Base-by-base conservation (phyloP, 1,284 basidiomycete genomes). In the Clitocybe nebularis region DNA sequence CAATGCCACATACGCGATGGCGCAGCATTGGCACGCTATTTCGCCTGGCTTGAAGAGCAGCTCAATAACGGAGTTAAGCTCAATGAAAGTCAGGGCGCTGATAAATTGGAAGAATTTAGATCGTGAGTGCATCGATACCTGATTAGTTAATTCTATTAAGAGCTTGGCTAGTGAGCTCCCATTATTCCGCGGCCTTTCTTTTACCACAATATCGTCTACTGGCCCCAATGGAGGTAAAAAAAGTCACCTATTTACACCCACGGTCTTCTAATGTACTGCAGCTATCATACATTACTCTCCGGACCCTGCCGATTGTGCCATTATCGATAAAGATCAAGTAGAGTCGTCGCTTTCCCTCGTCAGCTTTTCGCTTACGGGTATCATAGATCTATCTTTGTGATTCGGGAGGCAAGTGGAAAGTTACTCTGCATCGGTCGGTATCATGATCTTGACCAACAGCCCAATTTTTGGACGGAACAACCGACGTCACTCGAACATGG, bases 251-350 rank as follows among this genome's bases (percentile, higher is more conserved):
- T 23, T 47, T 14, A 38, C 8, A 6, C 11, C 28, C 32, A 26
- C 25, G 3, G 3, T 14, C 32, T n/a, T 38, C 22, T 47, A 16
- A 19, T 7, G 33, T 28, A 25, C 14, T 32, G 5, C 53, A 82
- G 93, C 93, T 10, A 87, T 99, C 55, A 97, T 99, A 45, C 95
- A 99, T 61, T 99, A 99, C 62, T 71, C 75, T 1, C 93, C 95
- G 2, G 79, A 88, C 39, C 77, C 81, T n/a, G 63, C 72, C 4
- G 77, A 81, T 47, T 91, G 85, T 53, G 83, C 87, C 0, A 70
- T 80, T 13, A 86, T 99, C 49, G 75, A 78, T 54, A 79, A 77
- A 54, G 78, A 93, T 38, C 77, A 88, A 67, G 81, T 85, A 45
- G 19, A 54, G 42, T n/a, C 14, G 23, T 16, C 16, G 34, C 19